Evolutionary conservation across 345 rosid genomes (phyloP).

Genomic region (thale cress (Arabidopsis thaliana)): DNA sequence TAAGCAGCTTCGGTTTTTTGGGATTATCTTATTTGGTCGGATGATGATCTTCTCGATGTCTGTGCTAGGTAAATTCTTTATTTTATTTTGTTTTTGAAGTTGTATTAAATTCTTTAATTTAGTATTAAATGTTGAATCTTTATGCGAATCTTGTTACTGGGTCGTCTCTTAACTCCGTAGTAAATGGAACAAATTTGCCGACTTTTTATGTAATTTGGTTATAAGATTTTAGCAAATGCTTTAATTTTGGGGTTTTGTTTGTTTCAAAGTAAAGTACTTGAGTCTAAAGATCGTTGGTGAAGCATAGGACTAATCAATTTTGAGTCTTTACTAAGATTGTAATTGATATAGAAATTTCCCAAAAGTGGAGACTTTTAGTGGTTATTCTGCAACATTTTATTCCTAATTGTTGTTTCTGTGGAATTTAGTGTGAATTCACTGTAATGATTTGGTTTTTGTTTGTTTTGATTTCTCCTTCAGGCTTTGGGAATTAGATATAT

Average conservation of each 20-base stretch:
- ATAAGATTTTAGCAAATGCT: background rate
- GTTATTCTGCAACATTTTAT: background rate
- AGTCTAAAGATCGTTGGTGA: background rate
- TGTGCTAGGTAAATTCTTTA: conserved; percentile 34
- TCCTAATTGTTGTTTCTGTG: background rate
- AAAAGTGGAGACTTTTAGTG: background rate
- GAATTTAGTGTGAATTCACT: background rate
- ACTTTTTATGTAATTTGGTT: conserved; percentile 15
- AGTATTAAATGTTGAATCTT: conserved; percentile 21
- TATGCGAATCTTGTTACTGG: conserved; percentile 35
- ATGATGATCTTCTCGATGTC: conserved; percentile 37
- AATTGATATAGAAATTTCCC: background rate
- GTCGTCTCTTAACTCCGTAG: conserved; percentile 43
- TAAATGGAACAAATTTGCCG: conserved; percentile 39
- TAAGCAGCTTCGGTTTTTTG: conserved; percentile 11
- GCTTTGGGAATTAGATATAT: conserved; percentile 3
- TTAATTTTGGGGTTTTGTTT: background rate
- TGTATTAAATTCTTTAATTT: background rate
- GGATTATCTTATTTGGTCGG: conserved; percentile 25
- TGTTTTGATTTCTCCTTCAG: conserved; percentile 33
- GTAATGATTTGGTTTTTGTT: background rate
- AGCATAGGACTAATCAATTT: background rate
- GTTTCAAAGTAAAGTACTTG: background rate
- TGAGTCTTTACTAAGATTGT: conserved; percentile 3
- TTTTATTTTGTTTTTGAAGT: background rate